Evolutionary conservation across 1,139 yeast genomes (phyloP).

Genomic region (Suhomyces taliae): DNA sequence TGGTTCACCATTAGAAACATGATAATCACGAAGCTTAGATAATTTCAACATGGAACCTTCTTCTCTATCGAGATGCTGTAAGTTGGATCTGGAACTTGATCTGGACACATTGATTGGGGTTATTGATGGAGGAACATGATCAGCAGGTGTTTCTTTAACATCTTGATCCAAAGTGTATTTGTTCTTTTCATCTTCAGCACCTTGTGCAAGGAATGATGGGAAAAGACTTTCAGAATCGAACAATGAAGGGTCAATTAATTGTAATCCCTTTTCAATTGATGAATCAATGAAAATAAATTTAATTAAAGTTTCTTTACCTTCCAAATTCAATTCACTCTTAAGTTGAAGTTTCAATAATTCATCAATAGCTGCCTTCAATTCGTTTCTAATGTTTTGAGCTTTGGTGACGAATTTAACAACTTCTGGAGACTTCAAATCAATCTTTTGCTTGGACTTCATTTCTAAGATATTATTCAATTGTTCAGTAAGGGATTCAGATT

Average conservation of each 20-base stretch:
- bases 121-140: constrained; percentile 16
- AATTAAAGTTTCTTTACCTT: constrained; percentile 72
- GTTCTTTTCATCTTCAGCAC: constrained; percentile 22
- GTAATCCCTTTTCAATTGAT: constrained; percentile 64
- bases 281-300: constrained; percentile 69
- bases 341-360: constrained; percentile 58
- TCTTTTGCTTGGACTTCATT: constrained; percentile 25
- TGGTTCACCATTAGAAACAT: constrained; percentile 17
- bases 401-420: constrained; percentile 44
- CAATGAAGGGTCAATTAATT: constrained; percentile 46
- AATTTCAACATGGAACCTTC: constrained; percentile 45
- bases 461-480: constrained; percentile 40
- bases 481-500: constrained; percentile 31
- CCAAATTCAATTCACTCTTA: constrained; percentile 52
- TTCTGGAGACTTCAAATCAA: constrained; percentile 24
- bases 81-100: constrained; percentile 36
- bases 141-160: background rate
- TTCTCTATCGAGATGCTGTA: constrained; percentile 36
- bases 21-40: constrained; percentile 30
- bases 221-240: constrained; percentile 17
- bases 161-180: constrained; percentile 9
- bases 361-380: constrained; percentile 53
- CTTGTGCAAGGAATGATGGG: constrained; percentile 1
- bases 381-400: constrained; percentile 43
- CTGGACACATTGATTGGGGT: constrained; percentile 35